Evolutionary conservation across 352 stramenopile species (phyloP), one percentile per base, ranked within the genome.

Genomic region (Phytophthora chlamydospora): DNA sequence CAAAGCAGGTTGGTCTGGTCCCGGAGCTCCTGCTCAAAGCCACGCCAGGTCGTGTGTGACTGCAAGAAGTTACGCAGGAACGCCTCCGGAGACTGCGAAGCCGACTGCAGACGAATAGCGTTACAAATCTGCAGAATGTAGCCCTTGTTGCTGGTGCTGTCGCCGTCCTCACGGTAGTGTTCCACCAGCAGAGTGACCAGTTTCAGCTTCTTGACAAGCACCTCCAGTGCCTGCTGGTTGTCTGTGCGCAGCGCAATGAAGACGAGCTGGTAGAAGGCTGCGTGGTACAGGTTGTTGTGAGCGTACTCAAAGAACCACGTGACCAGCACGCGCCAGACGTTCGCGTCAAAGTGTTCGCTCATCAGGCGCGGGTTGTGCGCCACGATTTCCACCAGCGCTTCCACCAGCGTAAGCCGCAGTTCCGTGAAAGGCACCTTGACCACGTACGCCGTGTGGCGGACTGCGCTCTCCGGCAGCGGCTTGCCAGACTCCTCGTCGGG

Each of bases 231-330:
- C 41, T 75, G 66, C 17, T 93, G 80, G 50, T 96, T 89, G 52
- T 97, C 89, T 17, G 85, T 91, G 46, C 86, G 86, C 48, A 97
- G 62, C 12, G 85, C 84, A 65, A 95, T 88, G 62, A 96, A 94
- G 24, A 97, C 75, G 24, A 97, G 75, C 61, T 95, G 88, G 67
- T 96, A 96, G 46, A 97, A 97, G 19, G 87, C 75, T 27, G 81
- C 82, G 56, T 97, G 89, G 54, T 97, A 97, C 56, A 97, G 35
- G 58, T 97, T 97, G 67, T 94, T 97, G 80, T 97, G 86, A 31
- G 85, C 81, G 68, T 97, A 97, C 73, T 96, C 85, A 44, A 97
- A 93, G 64, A 97, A 96, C 90, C 90, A 97, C 33, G 71, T 73
- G 27, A 93, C 75, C 45, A 97, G 65, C 29, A 95, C 83, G 35